Base-by-base conservation (phyloP, 108 stramenopile species). In the Fistulifera pelliculosa region DNA sequence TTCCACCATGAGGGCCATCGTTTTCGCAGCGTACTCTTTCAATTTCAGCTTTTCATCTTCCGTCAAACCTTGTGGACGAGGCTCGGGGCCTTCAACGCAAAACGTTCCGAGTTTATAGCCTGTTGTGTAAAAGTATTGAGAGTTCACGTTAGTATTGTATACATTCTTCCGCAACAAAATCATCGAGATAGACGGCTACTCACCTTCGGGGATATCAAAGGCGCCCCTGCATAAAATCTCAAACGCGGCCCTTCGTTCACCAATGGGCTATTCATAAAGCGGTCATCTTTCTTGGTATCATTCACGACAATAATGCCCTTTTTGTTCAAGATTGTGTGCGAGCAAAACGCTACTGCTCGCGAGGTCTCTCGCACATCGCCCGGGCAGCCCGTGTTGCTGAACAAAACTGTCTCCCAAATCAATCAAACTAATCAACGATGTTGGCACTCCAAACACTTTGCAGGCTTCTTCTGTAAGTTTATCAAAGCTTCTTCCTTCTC, bases 141-240 rank as follows among this genome's bases (percentile, higher is more conserved):
- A 61, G 52, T 73, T 76, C 40, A 83, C 76, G 45, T 77, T 73
- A 14, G 68, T 61, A 6, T 79, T 58, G n/a, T 73, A 61, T 15
- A 58, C 70, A n/a, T n/a, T 74, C 56, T 76, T 69, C 41, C 55
- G 56, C n/a, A n/a, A n/a, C n/a, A 62, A 64, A 17, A 61, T 58
- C 4, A 6, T 3, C n/a, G 11, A 27, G 5, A 52, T 5, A 6
- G 21, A 16, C 3, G 6, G 22, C 12, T 6, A 52, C n/a, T 23
- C 6, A 52, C 22, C 27, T 58, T 22, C 69, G 58, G 74, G 11
- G 72, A 49, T 21, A 60, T 38, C 38, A 90, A 61, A 15, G 83
- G 76, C 13, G 66, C 76, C 17, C 83, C 84, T n/a, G 83, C 89
- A 57, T 84, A 91, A 56, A 91, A 87, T 52, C 89, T 70, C 22